A percentile compares a stretch with the other conserved stretches of the same genome.
Evolutionary conservation across 352 stramenopile genomes (phyloP).

Genomic region (Globisporangium alternatum): DNA sequence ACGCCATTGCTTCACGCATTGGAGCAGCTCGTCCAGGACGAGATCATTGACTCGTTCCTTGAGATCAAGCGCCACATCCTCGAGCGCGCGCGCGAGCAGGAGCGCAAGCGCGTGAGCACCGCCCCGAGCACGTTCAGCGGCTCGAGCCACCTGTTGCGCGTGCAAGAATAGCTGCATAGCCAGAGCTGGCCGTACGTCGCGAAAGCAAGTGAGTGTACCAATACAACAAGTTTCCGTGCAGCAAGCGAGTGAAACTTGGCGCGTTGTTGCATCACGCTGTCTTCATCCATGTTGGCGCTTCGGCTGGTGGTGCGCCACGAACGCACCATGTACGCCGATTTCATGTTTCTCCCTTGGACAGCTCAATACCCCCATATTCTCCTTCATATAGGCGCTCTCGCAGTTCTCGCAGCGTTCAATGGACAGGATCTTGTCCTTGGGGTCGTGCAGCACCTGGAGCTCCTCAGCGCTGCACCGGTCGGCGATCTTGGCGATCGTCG

Average conservation of each 20-base stretch:
- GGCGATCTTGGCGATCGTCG: slow-evolving; percentile 69
- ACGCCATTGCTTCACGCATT: not conserved
- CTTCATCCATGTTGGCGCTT: not conserved
- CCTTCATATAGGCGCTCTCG: slow-evolving; percentile 36
- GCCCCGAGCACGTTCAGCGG: not conserved
- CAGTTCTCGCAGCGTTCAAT: slow-evolving; percentile 51
- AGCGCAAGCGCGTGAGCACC: slow-evolving; percentile 25
- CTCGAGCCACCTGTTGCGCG: slow-evolving; percentile 13
- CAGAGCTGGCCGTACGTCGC: too few species aligned
- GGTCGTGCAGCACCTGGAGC: slow-evolving; percentile 72
- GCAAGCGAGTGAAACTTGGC: not conserved
- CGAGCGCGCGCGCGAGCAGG: slow-evolving; percentile 54
- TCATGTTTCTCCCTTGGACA: slow-evolving; percentile 38
- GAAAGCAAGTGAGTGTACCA: not conserved
- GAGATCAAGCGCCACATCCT: slow-evolving; percentile 86
- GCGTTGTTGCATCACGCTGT: not conserved
- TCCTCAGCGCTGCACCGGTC: slow-evolving; percentile 45
- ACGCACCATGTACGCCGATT: slow-evolving; percentile 45
- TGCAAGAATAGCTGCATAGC: slow-evolving; percentile 14
- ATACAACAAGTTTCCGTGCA: not conserved
- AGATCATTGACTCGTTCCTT: slow-evolving; percentile 88
- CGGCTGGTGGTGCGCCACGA: slow-evolving; percentile 41
- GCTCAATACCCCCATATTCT: slow-evolving; percentile 20
- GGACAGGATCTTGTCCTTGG: slow-evolving; percentile 85
- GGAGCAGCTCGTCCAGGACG: slow-evolving; percentile 69